Evolutionary conservation across 1,284 basidiomycete species (phyloP), one percentile per base, ranked within the genome.

Genomic region (Erythrobasidium hasegawianum): DNA sequence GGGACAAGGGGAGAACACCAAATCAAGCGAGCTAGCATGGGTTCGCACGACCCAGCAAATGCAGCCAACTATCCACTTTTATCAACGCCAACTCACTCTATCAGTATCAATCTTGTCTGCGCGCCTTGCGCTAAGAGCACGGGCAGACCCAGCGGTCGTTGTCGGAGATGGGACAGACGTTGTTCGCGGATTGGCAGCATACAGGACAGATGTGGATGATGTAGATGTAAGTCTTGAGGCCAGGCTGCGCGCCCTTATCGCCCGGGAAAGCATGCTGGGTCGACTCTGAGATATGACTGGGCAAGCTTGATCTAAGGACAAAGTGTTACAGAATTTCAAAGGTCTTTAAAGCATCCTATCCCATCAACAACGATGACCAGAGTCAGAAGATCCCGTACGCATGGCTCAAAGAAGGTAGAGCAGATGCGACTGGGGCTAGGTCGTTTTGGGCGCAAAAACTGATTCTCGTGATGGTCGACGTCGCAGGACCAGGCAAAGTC

Each of bases 61-160:
- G 11, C 10, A n/a, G 40, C n/a, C 10, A n/a, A n/a, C n/a, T n/a
- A n/a, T n/a, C n/a, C n/a, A n/a, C n/a, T n/a, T n/a, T n/a, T n/a
- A n/a, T n/a, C n/a, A n/a, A n/a, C n/a, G n/a, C n/a, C 22, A 20
- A 53, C 62, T 29, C 38, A 58, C 62, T 55, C 62, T 65, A 29
- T 65, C 62, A 24, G 62, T 65, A 33, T 65, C 62, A 16, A 65
- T 47, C 55, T 58, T 57, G 47, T 65, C 62, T 8, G 62, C 62
- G 7, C 61, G 61, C 20, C 61, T 55, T 52, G 52, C 56, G 14
- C 52, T 56, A 18, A 64, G 22, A 43, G 52, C 18, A 53, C 61
- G 61, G 61, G 56, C 53, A 52, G 39, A 22, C 13, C 41, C 33
- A 33, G 54, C 61, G 33, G 20, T 40, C 38, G 27, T 50, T 14